A percentile compares a stretch with the other conserved stretches of the same genome.
Evolutionary conservation across 2,329 filamentous ascomycete genomes (phyloP).

Genomic region (Dactylellina drechsleri): DNA sequence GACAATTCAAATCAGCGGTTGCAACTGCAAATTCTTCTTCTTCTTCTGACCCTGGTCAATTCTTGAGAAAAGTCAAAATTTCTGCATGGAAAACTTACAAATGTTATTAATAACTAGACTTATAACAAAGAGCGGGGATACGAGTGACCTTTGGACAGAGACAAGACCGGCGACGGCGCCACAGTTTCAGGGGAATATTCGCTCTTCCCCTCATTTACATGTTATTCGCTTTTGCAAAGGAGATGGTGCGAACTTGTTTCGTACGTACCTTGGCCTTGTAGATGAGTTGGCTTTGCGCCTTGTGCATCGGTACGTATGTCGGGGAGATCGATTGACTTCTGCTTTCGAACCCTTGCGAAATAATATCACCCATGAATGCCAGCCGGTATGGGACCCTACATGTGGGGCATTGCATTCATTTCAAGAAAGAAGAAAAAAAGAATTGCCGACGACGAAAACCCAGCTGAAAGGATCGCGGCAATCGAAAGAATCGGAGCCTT

Average conservation of each 20-base stretch:
- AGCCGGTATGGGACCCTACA: too few relatives aligned
- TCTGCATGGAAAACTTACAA: too few relatives aligned
- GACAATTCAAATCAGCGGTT: not conserved
- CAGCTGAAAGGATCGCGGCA: too few relatives aligned
- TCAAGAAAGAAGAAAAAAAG: too few relatives aligned
- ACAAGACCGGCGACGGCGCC: not conserved
- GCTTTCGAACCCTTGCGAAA: too few relatives aligned
- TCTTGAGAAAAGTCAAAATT: not conserved
- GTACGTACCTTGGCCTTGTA: conserved; percentile 9
- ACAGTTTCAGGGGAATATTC: not conserved
- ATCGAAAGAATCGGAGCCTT: too few relatives aligned
- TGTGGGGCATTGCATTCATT: too few relatives aligned
- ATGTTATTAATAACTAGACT: not conserved
- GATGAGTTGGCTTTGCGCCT: conserved; percentile 13
- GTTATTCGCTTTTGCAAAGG: not conserved
- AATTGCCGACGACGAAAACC: too few relatives aligned
- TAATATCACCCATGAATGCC: too few relatives aligned
- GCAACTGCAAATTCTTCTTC: not conserved
- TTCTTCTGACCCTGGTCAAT: not conserved
- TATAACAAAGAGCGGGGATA: not conserved
- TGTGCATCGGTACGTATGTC: too few relatives aligned
- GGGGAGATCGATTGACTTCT: too few relatives aligned
- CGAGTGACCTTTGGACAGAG: not conserved
- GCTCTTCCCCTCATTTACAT: not conserved
- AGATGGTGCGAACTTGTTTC: too few relatives aligned